Evolutionary conservation across 176 grass and related monocot genomes (phyloP).

Genomic region (Typha latifolia): DNA sequence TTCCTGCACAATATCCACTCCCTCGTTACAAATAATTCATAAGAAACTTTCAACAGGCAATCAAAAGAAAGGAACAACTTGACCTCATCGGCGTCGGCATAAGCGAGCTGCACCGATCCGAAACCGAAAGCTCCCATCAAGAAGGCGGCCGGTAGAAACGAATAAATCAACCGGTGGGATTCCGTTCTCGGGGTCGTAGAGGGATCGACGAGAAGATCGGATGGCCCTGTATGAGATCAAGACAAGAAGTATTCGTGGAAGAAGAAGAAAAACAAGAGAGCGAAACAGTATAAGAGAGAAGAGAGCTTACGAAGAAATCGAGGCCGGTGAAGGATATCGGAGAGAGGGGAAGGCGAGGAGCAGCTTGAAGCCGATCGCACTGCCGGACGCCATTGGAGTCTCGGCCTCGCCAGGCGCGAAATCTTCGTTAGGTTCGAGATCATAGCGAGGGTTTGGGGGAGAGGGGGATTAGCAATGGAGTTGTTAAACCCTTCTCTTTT

Average conservation of each 20-base stretch:
- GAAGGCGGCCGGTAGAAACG: conserved; percentile 22
- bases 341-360: conserved; percentile 18
- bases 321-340: conserved; percentile 3
- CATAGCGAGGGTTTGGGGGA: background rate
- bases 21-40: background rate
- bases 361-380: background rate
- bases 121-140: conserved; percentile 22
- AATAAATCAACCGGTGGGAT: conserved; percentile 10
- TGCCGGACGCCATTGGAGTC: conserved; percentile 9
- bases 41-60: background rate
- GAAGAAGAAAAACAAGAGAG: background rate
- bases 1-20: background rate
- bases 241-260: background rate
- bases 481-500: background rate
- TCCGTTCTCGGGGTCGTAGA: background rate
- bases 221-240: background rate
- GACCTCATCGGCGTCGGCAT: conserved; percentile 45
- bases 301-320: background rate
- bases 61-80: background rate
- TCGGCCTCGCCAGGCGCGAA: conserved; percentile 23
- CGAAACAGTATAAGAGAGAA: background rate
- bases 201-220: background rate
- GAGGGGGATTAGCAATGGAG: background rate
- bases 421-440: conserved; percentile 3
- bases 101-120: conserved; percentile 30